Evolutionary conservation across 1,139 yeast species (phyloP), one percentile per base, ranked within the genome.

Genomic region (Kluyveromyces marxianus): DNA sequence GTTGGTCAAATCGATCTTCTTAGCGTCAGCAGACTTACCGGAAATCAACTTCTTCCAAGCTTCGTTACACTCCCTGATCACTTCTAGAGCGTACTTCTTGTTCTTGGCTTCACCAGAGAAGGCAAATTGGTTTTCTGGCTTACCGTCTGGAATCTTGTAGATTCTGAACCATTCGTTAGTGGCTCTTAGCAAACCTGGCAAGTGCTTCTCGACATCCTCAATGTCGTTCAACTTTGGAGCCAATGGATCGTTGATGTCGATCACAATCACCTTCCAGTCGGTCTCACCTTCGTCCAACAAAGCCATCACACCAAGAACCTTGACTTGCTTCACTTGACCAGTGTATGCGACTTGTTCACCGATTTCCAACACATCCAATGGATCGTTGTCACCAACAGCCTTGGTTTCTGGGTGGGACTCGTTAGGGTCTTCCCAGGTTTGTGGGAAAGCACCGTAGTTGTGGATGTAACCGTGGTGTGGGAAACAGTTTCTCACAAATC

Each of bases 391-490:
- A 58, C 96, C 96, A 55, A 67, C 77, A 49, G 89, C 87, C 60
- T 82, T 81, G 50, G 94, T 83, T 64, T 83, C 92, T 53, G 86
- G 83, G 69, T 83, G 84, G 48, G 70, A 65, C 39, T 63, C 65
- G 56, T 78, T 79, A 48, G 94, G 94, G 60, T 88, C 95, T 69
- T 88, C 96, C 96, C 96, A 88, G 31, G 96, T 88, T 69, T 87
- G 96, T 46, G 96, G 95, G 72, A 88, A 79, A 30, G 96, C 95
- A 59, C 96, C 96, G 63, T 88, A 88, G 72, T 87, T 88, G 71
- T 85, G 95, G 55, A 90, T 78, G 70, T 87, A 87, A 50, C 96
- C 96, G 60, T 85, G 88, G 68, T 79, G 84, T 36, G 96, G 96
- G 77, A 86, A 88, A 59, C 88, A 76, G 71, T 88, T 88, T 69